A percentile compares a stretch with the other conserved stretches of the same genome.
These are phyloP conservation scores for Boletus rubescentipes DNA, from an alignment of 768 basidiomycete species.

Conservation along the genomic window DNA sequence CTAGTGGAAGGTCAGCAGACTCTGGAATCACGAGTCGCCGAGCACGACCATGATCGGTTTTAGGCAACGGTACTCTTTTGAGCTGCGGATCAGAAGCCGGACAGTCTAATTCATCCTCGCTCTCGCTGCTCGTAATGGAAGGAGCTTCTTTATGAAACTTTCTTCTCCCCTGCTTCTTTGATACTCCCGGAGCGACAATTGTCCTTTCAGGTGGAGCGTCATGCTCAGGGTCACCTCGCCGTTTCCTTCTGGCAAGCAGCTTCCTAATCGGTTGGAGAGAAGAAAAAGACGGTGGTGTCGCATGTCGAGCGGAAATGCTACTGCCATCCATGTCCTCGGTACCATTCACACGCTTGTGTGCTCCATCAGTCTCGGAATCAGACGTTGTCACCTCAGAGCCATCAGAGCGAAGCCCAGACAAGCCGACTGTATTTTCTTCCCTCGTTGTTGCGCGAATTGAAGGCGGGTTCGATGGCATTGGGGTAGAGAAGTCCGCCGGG, in stretches of 20 bases:
- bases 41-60: constrained; percentile 31
- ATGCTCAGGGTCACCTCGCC: constrained; percentile 2
- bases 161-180: constrained; percentile 9
- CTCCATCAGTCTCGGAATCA: constrained; percentile 7
- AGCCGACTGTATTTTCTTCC: neutral
- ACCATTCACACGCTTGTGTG: neutral
- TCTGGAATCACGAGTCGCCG: constrained; percentile 33
- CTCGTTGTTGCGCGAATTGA: neutral
- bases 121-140: constrained; percentile 14
- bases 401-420: neutral
- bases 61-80: constrained; percentile 34
- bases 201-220: constrained; percentile 1
- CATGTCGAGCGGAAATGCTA: constrained; percentile 1
- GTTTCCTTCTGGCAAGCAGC: constrained; percentile 9
- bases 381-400: neutral
- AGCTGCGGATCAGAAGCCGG: constrained; percentile 19
- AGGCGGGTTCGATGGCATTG: neutral
- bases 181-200: neutral
- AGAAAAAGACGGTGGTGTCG: neutral
- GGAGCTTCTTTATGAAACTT: constrained; percentile 5
- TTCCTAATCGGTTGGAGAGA: constrained; percentile 17
- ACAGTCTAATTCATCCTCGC: constrained; percentile 14
- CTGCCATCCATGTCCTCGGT: neutral
- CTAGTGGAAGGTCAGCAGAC: constrained; percentile 33
- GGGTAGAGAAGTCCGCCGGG: neutral